Evolutionary conservation across 2,329 filamentous ascomycete genomes (phyloP).

Genomic region (Calonectria hawksworthii): DNA sequence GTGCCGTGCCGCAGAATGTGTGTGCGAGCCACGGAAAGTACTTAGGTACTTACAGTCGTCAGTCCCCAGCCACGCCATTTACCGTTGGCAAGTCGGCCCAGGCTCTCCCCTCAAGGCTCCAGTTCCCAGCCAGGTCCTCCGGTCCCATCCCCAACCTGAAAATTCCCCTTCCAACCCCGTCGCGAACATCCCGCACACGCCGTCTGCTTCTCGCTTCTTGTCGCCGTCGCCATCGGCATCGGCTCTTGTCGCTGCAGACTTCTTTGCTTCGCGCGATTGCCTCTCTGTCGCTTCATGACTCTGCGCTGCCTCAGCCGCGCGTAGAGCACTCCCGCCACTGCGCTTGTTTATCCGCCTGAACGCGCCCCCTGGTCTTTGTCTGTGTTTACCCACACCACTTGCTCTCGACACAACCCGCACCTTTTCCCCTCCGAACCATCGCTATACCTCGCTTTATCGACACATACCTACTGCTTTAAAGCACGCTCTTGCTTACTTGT

Average conservation of each 20-base stretch:
- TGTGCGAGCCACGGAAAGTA: slow-evolving; percentile 17
- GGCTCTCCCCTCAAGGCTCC: slow-evolving; percentile 41
- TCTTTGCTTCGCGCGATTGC: slow-evolving; percentile 39
- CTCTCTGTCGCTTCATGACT: slow-evolving; percentile 45
- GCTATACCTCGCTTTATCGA: slow-evolving; percentile 25
- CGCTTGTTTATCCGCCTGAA: slow-evolving; percentile 52
- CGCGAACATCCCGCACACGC: slow-evolving; percentile 43
- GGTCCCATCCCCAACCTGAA: slow-evolving; percentile 32
- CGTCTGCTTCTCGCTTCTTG: slow-evolving; percentile 36
- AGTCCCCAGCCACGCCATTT: slow-evolving; percentile 58
- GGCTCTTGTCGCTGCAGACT: slow-evolving; percentile 44
- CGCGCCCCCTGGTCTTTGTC: slow-evolving; percentile 48
- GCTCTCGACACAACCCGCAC: slow-evolving; percentile 31
- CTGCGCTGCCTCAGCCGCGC: slow-evolving; percentile 48
- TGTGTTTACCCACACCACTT: slow-evolving; percentile 50
- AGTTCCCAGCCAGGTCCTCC: slow-evolving; percentile 46
- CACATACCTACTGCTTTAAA: slow-evolving; percentile 23
- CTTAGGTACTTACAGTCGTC: slow-evolving; percentile 18
- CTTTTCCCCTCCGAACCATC: slow-evolving; percentile 33
- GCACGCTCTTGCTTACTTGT: slow-evolving; percentile 37
- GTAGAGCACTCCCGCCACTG: slow-evolving; percentile 48
- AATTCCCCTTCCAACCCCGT: slow-evolving; percentile 43
- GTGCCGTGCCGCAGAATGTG: slow-evolving; percentile 18
- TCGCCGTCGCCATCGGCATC: slow-evolving; percentile 40
- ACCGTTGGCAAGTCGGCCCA: slow-evolving; percentile 47